Evolutionary conservation across 352 stramenopile species (phyloP), one percentile per base, ranked within the genome.

Genomic region (Phytophthora pini): DNA sequence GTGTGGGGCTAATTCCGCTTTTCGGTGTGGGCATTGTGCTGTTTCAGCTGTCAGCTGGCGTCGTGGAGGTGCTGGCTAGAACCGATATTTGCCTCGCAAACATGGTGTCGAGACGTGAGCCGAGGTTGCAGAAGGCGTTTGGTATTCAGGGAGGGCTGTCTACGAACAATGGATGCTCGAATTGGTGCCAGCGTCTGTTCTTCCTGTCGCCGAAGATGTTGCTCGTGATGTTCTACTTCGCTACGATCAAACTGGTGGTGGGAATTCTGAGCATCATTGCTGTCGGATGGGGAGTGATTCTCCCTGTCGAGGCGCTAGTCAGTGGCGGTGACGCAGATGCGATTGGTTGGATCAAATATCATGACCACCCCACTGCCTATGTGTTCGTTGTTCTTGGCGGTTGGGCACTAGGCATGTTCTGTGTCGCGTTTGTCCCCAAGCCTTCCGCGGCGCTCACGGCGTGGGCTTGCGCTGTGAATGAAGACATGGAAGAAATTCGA

Each of bases 181-280:
- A 32, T n/a, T 60, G 63, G 11, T 49, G 43, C 7, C 43, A 61
- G 3, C 57, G 59, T 12, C 32, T 76, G 0, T 45, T 70, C 13
- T 77, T 70, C 55, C 15, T 74, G 4, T 74, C 72, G 22, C 72
- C 63, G 6, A 72, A 61, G 50, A 72, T 60, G 40, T 13, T 79
- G 44, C 47, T 65, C 1, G 63, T 62, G 43, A 80, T 88, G 52
- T 29, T 84, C 36, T 85, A 88, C 65, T 79, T 85, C 36, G 40
- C 36, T 7, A 77, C 69, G 6, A 32, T 84, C 38, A 88, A 88
- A 62, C 71, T 88, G 43, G 65, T 49, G 3, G 29, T 79, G 26
- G 76, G 70, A 0, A 58, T 70, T 22, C 40, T 83, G 27, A 83
- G 79, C 40, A 41, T 60, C 46, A 41, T 69, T 24, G 63, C 77